Base-by-base conservation (phyloP, 352 stramenopile species). In the Pythium sukuiense region DNA sequence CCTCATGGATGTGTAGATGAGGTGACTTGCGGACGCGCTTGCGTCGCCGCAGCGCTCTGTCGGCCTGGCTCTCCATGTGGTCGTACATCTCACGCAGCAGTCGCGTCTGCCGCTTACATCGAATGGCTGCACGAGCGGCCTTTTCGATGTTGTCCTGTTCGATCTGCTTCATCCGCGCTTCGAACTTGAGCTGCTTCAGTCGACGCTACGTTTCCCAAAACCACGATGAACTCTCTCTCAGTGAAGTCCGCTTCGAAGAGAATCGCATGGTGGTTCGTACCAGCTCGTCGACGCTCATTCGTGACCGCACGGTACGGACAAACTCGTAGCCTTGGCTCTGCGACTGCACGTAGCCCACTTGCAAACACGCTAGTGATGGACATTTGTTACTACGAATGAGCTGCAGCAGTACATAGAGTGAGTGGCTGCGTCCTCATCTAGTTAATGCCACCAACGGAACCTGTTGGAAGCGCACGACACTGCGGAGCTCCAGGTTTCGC, bases 1-100 rank as follows among this genome's bases (percentile, higher is more conserved):
- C 81, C 46, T 90, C 74, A 55, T 80, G 72, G 59, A 89, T 85
- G 39, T 76, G 62, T n/a, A 89, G 61, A 35, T 88, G 79, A n/a
- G 75, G 67, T 7, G 77, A 80, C 64, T 88, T 89, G 39, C 77
- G 80, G 11, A 79, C 64, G 20, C 72, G 68, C 63, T 88, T 90
- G 59, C 79, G 79, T 0, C 77, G 71, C 7, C 76, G 73, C 18
- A 90, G 69, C 12, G 79, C 79, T 55, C 73, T 71, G 18, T 88
- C 79, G 18, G 77, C 81, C 63, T 84, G 76, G 58, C 68, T 81
- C 54, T 88, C 79, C 57, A 87, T 69, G 46, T 75, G 71, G 55
- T 90, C 74, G 62, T 87, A 88, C 32, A 71, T 63, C 39, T 80
- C 69, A 5, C 81, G 76, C 18, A 90, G 58, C 20, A 73, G 50